Evolutionary conservation across 495 filamentous ascomycete genomes (phyloP), one percentile per base, ranked within the genome.

Genomic region (Penicillium simplicissimum): DNA sequence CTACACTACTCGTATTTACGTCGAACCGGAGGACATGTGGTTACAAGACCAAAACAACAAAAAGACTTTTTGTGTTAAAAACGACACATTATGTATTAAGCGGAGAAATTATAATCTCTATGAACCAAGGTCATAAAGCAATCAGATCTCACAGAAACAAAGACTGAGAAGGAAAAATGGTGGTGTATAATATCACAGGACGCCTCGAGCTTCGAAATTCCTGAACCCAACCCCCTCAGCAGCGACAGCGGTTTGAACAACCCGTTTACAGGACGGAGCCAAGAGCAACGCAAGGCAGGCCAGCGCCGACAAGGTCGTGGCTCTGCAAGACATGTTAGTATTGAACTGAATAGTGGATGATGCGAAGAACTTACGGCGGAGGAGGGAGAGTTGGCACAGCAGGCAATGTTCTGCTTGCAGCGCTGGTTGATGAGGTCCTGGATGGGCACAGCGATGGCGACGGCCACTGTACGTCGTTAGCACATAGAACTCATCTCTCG

Each of bases 321-420:
- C 71, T 59, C 62, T 72, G 37, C 5, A 36, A 52, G 19, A 2
- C 10, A 23, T 33, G 49, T 28, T 51, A 62, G 66, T n/a, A 17
- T 1, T 60, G 45, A 60, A 45, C 9, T 4, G 6, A 1, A 15
- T 38, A 28, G 3, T 31, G 4, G 21, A 47, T 15, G 4, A 33
- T 10, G 3, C 14, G 14, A 5, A 31, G 8, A 35, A 66, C 79
- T 66, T 62, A 76, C 77, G 62, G 80, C 74, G 28, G 52, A 59
- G 62, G 69, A 71, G 19, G 68, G 71, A 49, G 74, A 77, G 69
- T 76, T 69, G 60, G 77, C 75, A 69, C 80, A 82, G 73, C 81
- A 82, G 59, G 79, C 81, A 64, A 80, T 76, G 66, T 78, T 81
- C 78, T 82, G 79, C 72, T 82, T 81, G 76, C 81, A 84, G 65